phyloP scores from a whole-genome alignment of 192 early-diverging fungal species.

The Gaertneriomyces sp. region DNA sequence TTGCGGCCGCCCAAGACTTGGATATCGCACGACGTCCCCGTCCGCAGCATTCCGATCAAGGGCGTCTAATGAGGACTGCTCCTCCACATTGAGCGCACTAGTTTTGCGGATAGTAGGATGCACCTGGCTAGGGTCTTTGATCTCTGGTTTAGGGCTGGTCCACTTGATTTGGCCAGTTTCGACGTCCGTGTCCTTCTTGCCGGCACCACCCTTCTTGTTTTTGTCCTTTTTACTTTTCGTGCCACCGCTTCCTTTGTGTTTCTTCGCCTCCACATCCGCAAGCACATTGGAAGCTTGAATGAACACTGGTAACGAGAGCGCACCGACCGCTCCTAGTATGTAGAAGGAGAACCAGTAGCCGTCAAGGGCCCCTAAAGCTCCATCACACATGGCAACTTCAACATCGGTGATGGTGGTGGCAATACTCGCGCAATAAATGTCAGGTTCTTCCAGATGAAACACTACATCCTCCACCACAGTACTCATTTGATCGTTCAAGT shows the following conservation, averaged over 20 bases:
- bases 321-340: constrained; percentile 13
- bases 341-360: constrained; percentile 31
- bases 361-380: constrained; percentile 10
- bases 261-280: constrained; percentile 19
- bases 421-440: background rate
- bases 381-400: constrained; percentile 21
- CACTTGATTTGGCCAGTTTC: constrained; percentile 30
- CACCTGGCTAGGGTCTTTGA: background rate
- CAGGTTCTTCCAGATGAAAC: too few relatives aligned
- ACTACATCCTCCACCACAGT: too few relatives aligned
- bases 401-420: constrained; percentile 13
- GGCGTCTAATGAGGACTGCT: constrained; percentile 1
- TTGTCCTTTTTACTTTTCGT: constrained; percentile 17
- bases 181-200: constrained; percentile 18
- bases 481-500: too few relatives aligned
- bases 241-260: constrained; percentile 1
- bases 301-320: constrained; percentile 19
- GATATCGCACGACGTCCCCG: background rate
- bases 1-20: background rate
- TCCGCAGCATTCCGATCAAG: background rate
- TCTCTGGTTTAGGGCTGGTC: constrained; percentile 8
- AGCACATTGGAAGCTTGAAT: constrained; percentile 23
- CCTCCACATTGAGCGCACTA: background rate
- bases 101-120: background rate
- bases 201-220: constrained; percentile 7